A percentile compares a stretch with the other conserved stretches of the same genome.
Evolutionary conservation across 1,284 basidiomycete genomes (phyloP).

Genomic region (Inonotus obliquus): DNA sequence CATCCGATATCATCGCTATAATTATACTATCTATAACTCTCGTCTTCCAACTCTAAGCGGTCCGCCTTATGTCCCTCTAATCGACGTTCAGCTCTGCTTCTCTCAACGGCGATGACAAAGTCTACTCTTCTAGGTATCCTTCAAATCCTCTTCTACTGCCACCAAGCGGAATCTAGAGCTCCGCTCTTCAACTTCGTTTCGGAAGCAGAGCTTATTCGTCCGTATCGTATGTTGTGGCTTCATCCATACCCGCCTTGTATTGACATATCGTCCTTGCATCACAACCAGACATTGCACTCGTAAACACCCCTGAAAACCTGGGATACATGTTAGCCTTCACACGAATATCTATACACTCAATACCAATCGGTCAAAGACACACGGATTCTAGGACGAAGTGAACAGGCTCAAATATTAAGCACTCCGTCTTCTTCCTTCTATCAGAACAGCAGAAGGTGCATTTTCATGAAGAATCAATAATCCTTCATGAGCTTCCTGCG

Average conservation of each 20-base stretch:
- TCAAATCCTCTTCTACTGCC: background rate
- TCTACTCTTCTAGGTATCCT: background rate
- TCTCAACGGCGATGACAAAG: background rate
- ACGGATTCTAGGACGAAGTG: background rate
- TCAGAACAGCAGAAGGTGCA: background rate
- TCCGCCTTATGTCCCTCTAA: background rate
- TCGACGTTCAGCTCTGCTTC: background rate
- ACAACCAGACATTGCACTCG: no score
- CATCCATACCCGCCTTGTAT: no score
- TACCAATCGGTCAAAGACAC: background rate
- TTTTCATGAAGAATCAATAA: background rate
- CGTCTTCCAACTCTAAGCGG: background rate
- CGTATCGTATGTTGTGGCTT: background rate
- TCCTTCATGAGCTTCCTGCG: background rate
- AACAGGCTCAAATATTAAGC: constrained; percentile 6
- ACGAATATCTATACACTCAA: background rate
- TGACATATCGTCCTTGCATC: no score
- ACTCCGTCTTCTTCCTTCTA: background rate
- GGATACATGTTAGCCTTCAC: no score
- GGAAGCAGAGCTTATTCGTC: background rate
- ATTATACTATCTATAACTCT: background rate
- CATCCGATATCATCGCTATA: background rate
- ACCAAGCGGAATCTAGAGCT: background rate
- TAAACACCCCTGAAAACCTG: no score
- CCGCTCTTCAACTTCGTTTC: background rate